Evolutionary conservation across 2,329 filamentous ascomycete genomes (phyloP).

Genomic region (Aureobasidium lini): DNA sequence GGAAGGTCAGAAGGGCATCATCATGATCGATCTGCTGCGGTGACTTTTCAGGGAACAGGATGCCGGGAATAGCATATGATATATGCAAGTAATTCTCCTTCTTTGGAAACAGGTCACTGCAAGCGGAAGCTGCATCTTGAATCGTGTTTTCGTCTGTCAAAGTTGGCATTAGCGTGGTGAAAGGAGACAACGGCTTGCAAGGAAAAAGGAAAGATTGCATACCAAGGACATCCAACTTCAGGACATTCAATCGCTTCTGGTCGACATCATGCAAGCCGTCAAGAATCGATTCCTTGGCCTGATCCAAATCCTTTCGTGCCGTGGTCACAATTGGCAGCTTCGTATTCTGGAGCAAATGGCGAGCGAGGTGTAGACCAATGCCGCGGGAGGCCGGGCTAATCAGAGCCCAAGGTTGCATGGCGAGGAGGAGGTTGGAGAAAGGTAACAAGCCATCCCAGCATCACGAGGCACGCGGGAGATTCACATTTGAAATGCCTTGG

Average conservation of each 20-base stretch:
- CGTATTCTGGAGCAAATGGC: constrained; percentile 51
- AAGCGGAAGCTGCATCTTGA: constrained; percentile 43
- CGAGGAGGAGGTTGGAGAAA: constrained; percentile 4
- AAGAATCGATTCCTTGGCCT: constrained; percentile 44
- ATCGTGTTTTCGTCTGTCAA: constrained; percentile 55
- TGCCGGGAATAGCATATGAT: constrained; percentile 61
- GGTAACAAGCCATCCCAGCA: background rate
- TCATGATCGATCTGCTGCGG: constrained; percentile 56
- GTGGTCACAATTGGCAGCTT: constrained; percentile 54
- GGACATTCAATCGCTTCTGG: constrained; percentile 42
- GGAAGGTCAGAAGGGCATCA: constrained; percentile 59
- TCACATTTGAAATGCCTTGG: background rate
- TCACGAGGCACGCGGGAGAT: background rate
- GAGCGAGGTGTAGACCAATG: constrained; percentile 55
- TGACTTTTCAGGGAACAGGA: constrained; percentile 66
- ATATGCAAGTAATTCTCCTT: constrained; percentile 56
- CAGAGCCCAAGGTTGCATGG: constrained; percentile 42
- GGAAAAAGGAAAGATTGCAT: constrained; percentile 15
- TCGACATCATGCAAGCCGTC: constrained; percentile 40
- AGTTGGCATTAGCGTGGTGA: background rate
- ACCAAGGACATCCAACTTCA: constrained; percentile 53
- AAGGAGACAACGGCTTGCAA: background rate
- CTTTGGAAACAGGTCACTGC: constrained; percentile 25
- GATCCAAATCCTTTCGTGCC: constrained; percentile 46
- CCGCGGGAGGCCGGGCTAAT: constrained; percentile 55